phyloP scores from a whole-genome alignment of 2,329 filamentous ascomycete species.

The Apiospora saccharicola region DNA sequence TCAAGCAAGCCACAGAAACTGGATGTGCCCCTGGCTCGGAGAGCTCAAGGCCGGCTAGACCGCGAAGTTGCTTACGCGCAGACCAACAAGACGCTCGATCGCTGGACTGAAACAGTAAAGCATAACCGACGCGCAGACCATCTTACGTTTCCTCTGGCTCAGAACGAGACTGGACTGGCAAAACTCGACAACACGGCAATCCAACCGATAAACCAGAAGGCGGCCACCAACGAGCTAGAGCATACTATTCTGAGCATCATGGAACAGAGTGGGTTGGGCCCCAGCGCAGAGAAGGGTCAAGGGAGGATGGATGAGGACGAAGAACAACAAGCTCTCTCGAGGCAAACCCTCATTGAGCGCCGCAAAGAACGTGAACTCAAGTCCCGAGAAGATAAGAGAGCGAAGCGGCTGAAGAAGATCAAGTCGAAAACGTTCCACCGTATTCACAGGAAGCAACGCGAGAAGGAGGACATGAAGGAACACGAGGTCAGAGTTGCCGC shows the following conservation, averaged over 20 bases:
- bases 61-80: constrained; percentile 86
- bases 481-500: constrained; percentile 62
- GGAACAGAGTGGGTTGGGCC: constrained; percentile 82
- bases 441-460: constrained; percentile 80
- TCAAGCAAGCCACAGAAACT: constrained; percentile 71
- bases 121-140: constrained; percentile 91
- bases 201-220: constrained; percentile 68
- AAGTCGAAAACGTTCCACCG: constrained; percentile 96
- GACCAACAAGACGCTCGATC: constrained; percentile 87
- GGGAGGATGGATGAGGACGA: constrained; percentile 67
- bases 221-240: constrained; percentile 82
- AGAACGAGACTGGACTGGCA: constrained; percentile 67
- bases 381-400: constrained; percentile 86
- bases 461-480: constrained; percentile 61
- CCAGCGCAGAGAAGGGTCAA: constrained; percentile 59
- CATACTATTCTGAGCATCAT: constrained; percentile 87
- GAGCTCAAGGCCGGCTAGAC: constrained; percentile 86
- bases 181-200: constrained; percentile 70
- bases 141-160: constrained; percentile 83
- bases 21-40: constrained; percentile 81
- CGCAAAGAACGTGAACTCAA: constrained; percentile 83
- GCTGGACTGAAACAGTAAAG: constrained; percentile 96
- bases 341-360: constrained; percentile 77
- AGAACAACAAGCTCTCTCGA: constrained; percentile 74
- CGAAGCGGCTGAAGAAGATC: constrained; percentile 97